Percentiles rank a stretch among this genome's conserved stretches.
Evolutionary conservation across 1,139 yeast species (phyloP).

Genomic region (Lodderomyces oxycetoniae): DNA sequence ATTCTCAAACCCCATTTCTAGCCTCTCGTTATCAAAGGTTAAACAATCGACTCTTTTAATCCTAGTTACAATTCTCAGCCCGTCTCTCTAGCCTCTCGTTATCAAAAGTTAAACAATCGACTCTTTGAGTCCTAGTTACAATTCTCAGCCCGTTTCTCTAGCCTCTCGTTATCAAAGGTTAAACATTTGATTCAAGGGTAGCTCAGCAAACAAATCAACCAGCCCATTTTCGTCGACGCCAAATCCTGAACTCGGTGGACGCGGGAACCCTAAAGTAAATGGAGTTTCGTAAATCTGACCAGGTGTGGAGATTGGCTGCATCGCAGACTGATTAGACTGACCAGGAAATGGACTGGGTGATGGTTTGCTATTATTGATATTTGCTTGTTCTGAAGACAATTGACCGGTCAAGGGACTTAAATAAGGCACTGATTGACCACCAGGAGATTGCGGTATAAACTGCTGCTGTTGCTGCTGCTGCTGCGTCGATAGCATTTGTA

Average conservation of each 20-base stretch:
- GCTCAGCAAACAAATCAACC: slow-evolving; percentile 24
- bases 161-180: slow-evolving; percentile 2
- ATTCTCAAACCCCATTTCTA: too few relatives aligned
- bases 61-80: too few relatives aligned
- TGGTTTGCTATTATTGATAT: slow-evolving; percentile 4
- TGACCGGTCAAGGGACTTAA: slow-evolving; percentile 38
- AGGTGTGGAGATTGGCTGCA: slow-evolving; percentile 3
- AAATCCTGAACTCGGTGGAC: slow-evolving; percentile 4
- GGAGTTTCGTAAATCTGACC: slow-evolving; percentile 2
- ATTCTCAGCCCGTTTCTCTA: too few relatives aligned
- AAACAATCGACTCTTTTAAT: too few relatives aligned
- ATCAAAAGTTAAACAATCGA: too few relatives aligned
- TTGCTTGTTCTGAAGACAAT: slow-evolving; percentile 31
- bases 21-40: too few relatives aligned
- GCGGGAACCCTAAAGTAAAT: slow-evolving; percentile 5
- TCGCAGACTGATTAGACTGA: not conserved
- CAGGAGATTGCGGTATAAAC: not conserved
- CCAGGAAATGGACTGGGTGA: too few relatives aligned
- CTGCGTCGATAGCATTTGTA: slow-evolving; percentile 33
- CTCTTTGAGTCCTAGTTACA: too few relatives aligned
- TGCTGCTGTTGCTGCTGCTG: slow-evolving; percentile 16
- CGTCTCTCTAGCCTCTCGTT: too few relatives aligned
- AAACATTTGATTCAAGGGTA: slow-evolving; percentile 20
- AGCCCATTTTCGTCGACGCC: slow-evolving; percentile 11
- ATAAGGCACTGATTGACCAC: too few relatives aligned